Evolutionary conservation across 2,329 filamentous ascomycete genomes (phyloP), one percentile per base, ranked within the genome.

Genomic region (Didymella pinodella): DNA sequence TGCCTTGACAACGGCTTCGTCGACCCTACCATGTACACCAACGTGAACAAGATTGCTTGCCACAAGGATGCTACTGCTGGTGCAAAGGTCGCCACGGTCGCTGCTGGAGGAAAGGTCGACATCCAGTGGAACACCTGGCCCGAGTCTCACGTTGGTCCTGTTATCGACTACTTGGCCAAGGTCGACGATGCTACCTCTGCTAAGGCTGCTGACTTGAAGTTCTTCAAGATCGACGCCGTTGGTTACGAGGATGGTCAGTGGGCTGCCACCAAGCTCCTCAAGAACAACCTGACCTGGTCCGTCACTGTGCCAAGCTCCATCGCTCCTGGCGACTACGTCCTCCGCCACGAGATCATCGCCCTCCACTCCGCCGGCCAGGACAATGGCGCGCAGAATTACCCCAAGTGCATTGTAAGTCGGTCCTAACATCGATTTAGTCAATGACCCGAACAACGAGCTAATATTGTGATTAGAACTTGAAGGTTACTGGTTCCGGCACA

Each of bases 111-210:
- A 65, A 79, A 80, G 16, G 71, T 90, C 65, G 78, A 84, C 58
- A 76, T 90, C 48, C 81, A 85, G 67, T 90, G 88, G 88, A 85
- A 81, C 57, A 78, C 79, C 16, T 91, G 88, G 88, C 88, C 88
- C n/a, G 79, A 83, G 10, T 83, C 81, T 54, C 85, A 91, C 78
- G 81, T 87, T 64, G 86, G 86, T 2, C 87, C 87, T 8, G 83
- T 90, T 66, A 81, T 90, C 62, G 84, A 84, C 73, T 90, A 89
- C 78, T 77, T 89, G 16, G 88, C 88, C 54, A 81, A 81, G 66
- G 64, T 65, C 12, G 85, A 83, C 22, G 82, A 86, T 72, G 88
- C 85, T 74, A 78, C 82, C 36, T 72, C 74, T 0, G 84, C 83
- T 55, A 82, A 85, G 74, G 84, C 86, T 74, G 76, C 73, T 2